phyloP scores from a whole-genome alignment of 2,329 filamentous ascomycete species.

The Chalaropsis ovoidea region DNA sequence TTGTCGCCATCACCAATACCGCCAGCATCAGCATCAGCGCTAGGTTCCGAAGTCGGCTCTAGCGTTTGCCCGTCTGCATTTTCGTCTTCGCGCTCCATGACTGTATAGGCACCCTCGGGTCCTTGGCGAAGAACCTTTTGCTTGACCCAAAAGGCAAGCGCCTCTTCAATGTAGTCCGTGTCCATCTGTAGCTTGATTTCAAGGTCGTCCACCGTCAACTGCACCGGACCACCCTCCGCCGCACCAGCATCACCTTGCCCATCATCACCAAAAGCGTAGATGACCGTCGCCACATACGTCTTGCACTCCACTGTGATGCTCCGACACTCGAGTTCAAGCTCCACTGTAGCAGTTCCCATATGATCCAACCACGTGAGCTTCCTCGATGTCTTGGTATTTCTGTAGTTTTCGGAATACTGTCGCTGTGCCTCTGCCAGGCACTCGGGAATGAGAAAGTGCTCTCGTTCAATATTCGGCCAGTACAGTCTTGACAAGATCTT shows the following conservation, averaged over 20 bases:
- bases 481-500: constrained; percentile 87
- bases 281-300: constrained; percentile 79
- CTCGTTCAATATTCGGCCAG: constrained; percentile 69
- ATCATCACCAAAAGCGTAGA: constrained; percentile 57
- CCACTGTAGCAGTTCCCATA: constrained; percentile 68
- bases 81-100: constrained; percentile 53
- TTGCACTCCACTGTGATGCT: constrained; percentile 60
- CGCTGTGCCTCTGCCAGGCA: constrained; percentile 52
- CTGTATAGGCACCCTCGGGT: constrained; percentile 47
- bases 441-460: constrained; percentile 54
- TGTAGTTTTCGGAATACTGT: constrained; percentile 65
- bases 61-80: constrained; percentile 7
- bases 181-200: constrained; percentile 58
- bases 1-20: constrained; percentile 29
- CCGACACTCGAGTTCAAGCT: constrained; percentile 74
- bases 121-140: constrained; percentile 54
- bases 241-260: constrained; percentile 32
- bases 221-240: constrained; percentile 33
- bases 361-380: constrained; percentile 84
- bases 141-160: constrained; percentile 61
- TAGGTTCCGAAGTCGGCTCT: constrained; percentile 14
- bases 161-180: constrained; percentile 56
- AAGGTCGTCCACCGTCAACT: constrained; percentile 39
- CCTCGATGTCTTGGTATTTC: constrained; percentile 67
- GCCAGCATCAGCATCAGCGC: background rate